phyloP scores from a whole-genome alignment of 805 yeast genomes.

The Kuraishia ogatae region DNA sequence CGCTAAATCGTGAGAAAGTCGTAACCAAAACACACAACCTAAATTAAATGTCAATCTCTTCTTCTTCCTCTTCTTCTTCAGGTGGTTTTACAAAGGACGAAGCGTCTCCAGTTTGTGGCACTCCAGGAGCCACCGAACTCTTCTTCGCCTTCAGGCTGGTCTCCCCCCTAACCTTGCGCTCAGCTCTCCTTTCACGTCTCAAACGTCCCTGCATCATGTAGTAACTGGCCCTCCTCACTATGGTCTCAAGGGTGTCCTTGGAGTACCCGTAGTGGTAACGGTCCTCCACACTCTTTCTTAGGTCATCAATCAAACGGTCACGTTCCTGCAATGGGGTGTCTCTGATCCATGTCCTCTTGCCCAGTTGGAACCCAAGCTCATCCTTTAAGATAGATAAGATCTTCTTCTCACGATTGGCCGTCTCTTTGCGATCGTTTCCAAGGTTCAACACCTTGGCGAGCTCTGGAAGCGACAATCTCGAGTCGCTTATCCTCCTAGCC shows the following conservation, averaged over 20 bases:
- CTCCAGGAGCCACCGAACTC: no score
- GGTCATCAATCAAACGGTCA: slow-evolving; percentile 32
- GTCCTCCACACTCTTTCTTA: slow-evolving; percentile 36
- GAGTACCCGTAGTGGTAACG: slow-evolving; percentile 45
- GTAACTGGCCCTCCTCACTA: slow-evolving; percentile 76
- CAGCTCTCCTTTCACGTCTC: slow-evolving; percentile 55
- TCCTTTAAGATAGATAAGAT: slow-evolving; percentile 44
- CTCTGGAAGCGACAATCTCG: slow-evolving; percentile 50
- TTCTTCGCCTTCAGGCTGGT: no score
- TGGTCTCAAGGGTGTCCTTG: slow-evolving; percentile 51
- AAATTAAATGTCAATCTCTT: no score
- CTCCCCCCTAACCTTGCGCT: slow-evolving; percentile 19
- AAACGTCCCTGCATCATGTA: slow-evolving; percentile 71
- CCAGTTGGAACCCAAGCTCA: slow-evolving; percentile 63
- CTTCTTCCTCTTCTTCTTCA: no score
- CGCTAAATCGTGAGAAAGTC: no score
- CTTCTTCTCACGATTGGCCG: slow-evolving; percentile 44
- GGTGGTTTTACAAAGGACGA: no score
- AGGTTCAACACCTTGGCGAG: slow-evolving; percentile 43
- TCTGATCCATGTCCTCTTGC: slow-evolving; percentile 77
- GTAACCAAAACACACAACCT: no score
- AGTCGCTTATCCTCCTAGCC: slow-evolving; percentile 26
- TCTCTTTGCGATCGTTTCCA: slow-evolving; percentile 40
- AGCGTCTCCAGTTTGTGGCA: no score
- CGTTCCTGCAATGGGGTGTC: slow-evolving; percentile 57